Evolutionary conservation across 1,284 basidiomycete genomes (phyloP).

Genomic region (Wallemia ichthyophaga): DNA sequence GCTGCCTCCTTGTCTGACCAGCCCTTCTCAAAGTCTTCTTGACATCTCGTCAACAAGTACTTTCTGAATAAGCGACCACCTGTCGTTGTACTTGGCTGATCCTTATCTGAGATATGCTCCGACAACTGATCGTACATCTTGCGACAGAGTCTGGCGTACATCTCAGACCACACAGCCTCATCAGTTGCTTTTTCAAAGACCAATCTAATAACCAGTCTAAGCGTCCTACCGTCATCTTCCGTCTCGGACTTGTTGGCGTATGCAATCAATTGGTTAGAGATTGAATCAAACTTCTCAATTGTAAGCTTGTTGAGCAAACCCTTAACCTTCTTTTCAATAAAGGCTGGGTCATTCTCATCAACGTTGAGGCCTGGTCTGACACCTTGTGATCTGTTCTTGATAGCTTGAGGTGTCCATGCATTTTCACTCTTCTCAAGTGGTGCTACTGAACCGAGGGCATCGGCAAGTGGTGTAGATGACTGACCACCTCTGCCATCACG

Average conservation of each 20-base stretch:
- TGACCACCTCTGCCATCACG: constrained; percentile 11
- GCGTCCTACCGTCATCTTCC: constrained; percentile 73
- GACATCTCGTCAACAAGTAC: constrained; percentile 71
- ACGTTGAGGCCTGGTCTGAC: constrained; percentile 13
- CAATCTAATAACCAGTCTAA: constrained; percentile 80
- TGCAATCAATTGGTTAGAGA: constrained; percentile 65
- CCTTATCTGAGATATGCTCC: constrained; percentile 56
- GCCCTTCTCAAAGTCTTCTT: constrained; percentile 76
- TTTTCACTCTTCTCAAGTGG: constrained; percentile 50
- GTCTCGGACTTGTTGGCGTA: constrained; percentile 83
- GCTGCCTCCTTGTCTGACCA: constrained; percentile 27
- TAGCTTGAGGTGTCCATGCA: constrained; percentile 34
- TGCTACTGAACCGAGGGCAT: constrained; percentile 22
- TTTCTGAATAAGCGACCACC: constrained; percentile 68
- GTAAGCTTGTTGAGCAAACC: constrained; percentile 81
- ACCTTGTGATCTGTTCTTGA: constrained; percentile 14
- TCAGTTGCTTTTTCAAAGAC: constrained; percentile 94
- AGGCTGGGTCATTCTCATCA: constrained; percentile 39
- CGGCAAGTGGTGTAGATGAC: constrained; percentile 8
- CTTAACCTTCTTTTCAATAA: constrained; percentile 83
- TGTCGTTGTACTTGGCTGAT: constrained; percentile 45
- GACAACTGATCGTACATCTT: constrained; percentile 80
- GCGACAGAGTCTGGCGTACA: constrained; percentile 80
- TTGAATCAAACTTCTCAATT: constrained; percentile 85
- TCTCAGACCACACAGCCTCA: constrained; percentile 79